Conservation (phyloP, 495 filamentous ascomycete genomes). For the Alectoria sarmentosa region DNA sequence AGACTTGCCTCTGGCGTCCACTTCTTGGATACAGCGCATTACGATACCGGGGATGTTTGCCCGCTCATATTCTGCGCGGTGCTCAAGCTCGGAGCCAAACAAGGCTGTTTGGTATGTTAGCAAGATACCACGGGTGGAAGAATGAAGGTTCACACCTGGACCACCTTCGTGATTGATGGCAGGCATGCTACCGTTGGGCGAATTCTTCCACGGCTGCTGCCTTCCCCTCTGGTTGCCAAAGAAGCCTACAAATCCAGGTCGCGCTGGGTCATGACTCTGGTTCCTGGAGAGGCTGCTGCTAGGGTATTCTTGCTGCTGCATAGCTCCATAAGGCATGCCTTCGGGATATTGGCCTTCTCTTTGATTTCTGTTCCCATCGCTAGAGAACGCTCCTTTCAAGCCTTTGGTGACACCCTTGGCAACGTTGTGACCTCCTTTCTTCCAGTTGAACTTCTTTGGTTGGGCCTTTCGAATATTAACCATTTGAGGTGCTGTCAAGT, state of each 20-base stretch:
- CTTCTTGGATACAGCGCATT: slow-evolving; percentile 93
- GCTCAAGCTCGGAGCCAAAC: slow-evolving; percentile 85
- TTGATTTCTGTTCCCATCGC: slow-evolving; percentile 42
- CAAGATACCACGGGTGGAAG: slow-evolving; percentile 5
- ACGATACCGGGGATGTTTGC: slow-evolving; percentile 85
- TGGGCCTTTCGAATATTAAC: slow-evolving; percentile 89
- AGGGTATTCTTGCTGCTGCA: slow-evolving; percentile 28
- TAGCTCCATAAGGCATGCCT: slow-evolving; percentile 38
- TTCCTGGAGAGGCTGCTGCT: slow-evolving; percentile 29
- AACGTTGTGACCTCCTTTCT: slow-evolving; percentile 87
- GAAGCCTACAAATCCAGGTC: slow-evolving; percentile 64
- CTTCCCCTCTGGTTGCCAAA: slow-evolving; percentile 53
- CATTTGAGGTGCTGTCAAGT: slow-evolving; percentile 75
- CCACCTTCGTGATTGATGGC: slow-evolving; percentile 49
- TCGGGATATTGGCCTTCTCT: slow-evolving; percentile 58
- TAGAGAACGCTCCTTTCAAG: slow-evolving; percentile 67
- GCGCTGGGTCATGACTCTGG: slow-evolving; percentile 42
- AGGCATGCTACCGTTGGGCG: slow-evolving; percentile 49
- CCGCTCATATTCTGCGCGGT: slow-evolving; percentile 82
- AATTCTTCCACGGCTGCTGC: slow-evolving; percentile 41
- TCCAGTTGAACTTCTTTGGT: slow-evolving; percentile 96
- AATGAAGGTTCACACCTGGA: slow-evolving; percentile 32
- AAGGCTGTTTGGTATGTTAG: slow-evolving; percentile 43
- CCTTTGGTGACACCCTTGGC: slow-evolving; percentile 92
- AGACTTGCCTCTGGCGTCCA: slow-evolving; percentile 70